Evolutionary conservation across 495 filamentous ascomycete species (phyloP), one percentile per base, ranked within the genome.

Genomic region (Alectoria sarmentosa): DNA sequence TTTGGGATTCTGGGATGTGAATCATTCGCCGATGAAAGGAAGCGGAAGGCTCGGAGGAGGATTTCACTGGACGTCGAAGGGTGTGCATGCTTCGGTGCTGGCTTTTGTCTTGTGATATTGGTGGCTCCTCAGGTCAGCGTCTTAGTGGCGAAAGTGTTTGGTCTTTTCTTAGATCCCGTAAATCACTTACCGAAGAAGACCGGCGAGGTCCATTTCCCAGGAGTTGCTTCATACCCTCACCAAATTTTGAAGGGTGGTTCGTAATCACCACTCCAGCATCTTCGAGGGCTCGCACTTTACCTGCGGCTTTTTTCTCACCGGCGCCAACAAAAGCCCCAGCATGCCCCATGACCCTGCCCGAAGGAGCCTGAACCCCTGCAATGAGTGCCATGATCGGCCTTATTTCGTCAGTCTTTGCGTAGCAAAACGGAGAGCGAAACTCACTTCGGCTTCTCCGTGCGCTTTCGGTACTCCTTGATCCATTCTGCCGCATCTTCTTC

Each of bases 401-500:
- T 66, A 39, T 21, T 4, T 3, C 32, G 32, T 57, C 17, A 48
- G 70, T 37, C 69, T 61, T 55, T 65, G 61, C 11, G 15, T 64
- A 15, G 15, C 23, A 37, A 63, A 46, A 65, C 8, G 19, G 60
- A 21, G 26, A 44, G 7, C 37, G 26, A 36, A 14, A 72, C 85
- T 73, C 74, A 90, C 88, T 93, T 93, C 0, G 88, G 89, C 39
- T 84, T 83, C 21, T 71, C 34, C 21, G 75, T 76, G 41, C 85
- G 78, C 55, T 78, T 78, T 38, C 74, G 78, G 70, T 93, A 94
- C 19, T 87, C 84, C 55, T 73, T 79, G 58, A 95, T 89, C 84
- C 89, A 90, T 11, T 90, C 85, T 1, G 90, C 92, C 58, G 89
- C 91, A 61, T 91, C 89, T 63, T 92, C 77, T 72, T 96, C 92